phyloP scores from a whole-genome alignment of 768 basidiomycete species.

The Suillus variegatus region DNA sequence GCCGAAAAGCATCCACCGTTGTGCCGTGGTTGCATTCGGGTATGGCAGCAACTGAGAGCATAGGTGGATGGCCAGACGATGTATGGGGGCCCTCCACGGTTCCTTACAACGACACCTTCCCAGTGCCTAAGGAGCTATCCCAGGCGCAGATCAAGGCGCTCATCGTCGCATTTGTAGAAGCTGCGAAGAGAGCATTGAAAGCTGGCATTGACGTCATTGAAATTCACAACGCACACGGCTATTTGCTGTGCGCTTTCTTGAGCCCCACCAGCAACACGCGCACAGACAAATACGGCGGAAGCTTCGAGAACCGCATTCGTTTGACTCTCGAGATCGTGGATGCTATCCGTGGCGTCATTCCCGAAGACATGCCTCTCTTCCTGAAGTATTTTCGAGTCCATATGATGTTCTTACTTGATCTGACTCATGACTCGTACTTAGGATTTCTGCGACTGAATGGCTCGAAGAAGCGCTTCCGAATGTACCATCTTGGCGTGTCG shows the following conservation, averaged over 20 bases:
- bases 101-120: conserved; percentile 42
- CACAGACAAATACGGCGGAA: conserved; percentile 70
- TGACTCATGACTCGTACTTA: conserved; percentile 19
- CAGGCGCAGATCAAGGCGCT: conserved; percentile 57
- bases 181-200: conserved; percentile 51
- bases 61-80: conserved; percentile 53
- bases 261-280: conserved; percentile 63
- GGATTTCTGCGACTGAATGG: conserved; percentile 77
- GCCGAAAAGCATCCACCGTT: conserved; percentile 68
- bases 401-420: neutral
- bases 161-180: conserved; percentile 54
- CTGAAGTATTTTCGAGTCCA: conserved; percentile 45
- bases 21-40: conserved; percentile 59
- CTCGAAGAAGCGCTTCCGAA: conserved; percentile 57
- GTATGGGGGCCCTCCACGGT: conserved; percentile 61
- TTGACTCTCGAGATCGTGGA: conserved; percentile 65
- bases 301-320: conserved; percentile 67
- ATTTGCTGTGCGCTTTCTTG: conserved; percentile 56
- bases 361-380: conserved; percentile 67
- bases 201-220: conserved; percentile 64
- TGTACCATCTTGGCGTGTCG: conserved; percentile 64
- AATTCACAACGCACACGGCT: conserved; percentile 68
- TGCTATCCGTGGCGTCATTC: conserved; percentile 61
- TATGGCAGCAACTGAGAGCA: conserved; percentile 34
- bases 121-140: conserved; percentile 58